Evolutionary conservation across 75 land plant species (phyloP), one percentile per base, ranked within the genome.

Genomic region (Chamaecyparis obtusa): DNA sequence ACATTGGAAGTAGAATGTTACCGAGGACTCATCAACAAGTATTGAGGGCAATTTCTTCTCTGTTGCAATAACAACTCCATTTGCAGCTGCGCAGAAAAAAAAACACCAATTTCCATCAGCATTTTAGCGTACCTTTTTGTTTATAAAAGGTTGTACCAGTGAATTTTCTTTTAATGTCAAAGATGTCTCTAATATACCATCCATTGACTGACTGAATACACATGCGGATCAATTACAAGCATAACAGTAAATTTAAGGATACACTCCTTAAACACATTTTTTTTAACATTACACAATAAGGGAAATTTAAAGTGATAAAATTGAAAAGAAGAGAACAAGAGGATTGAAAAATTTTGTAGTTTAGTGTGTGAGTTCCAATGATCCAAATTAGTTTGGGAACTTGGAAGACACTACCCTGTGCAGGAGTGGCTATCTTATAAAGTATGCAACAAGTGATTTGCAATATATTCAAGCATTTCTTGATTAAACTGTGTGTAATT

Each of bases 61-160:
- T 32, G 99, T 98, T 39, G 99, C 99, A 89, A 98, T 95, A n/a
- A 98, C 99, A 83, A 98, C 99, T 76, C 99, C 99, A 95, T 98
- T 96, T 17, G 99, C 91, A 92, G 99, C 99, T 98, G 94, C 87
- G 92, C 17, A 85, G 2, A 56, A 90, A 87, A 24, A 49, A 44
- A 44, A 44, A 44, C 46, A 87, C 6, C 13, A 16, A 24, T 36
- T 79, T 57, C 30, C 19, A 43, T 41, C 19, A 21, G 49, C 48
- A 81, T 81, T 44, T 11, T 44, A n/a, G 14, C 49, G 46, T n/a
- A 32, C 16, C 32, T 27, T 44, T 3, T 4, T n/a, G 9, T 46
- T 33, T 27, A 81, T 37, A 27, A 81, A 46, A 9, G n/a, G n/a
- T 81, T 81, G 41, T 44, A 43, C 27, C 27, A 33, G 8, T 46